Conservation (phyloP, 108 stramenopile species). For the Pseudonitzschia multistriata region DNA sequence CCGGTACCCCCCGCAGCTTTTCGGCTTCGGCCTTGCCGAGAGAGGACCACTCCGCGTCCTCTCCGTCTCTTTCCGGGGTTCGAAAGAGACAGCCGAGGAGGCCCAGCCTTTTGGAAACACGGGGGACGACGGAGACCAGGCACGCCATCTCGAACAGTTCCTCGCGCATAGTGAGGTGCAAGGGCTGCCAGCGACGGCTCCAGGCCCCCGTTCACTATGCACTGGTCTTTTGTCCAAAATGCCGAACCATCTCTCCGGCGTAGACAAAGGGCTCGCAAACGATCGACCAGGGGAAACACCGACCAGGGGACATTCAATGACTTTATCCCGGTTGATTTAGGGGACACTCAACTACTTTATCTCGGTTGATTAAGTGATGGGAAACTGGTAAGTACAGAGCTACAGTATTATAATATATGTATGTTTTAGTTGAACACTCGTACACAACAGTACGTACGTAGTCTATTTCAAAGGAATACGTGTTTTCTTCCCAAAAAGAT, state of each 20-base stretch:
- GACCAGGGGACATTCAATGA: neutral
- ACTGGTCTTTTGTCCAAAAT: constrained; percentile 43
- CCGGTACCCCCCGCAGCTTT: neutral
- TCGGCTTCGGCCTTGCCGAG: neutral
- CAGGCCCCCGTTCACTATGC: constrained; percentile 38
- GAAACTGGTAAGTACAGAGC: no score
- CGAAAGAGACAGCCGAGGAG: constrained; percentile 6
- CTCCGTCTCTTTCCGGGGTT: neutral
- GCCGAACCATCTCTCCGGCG: constrained; percentile 35
- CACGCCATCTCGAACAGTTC: constrained; percentile 31
- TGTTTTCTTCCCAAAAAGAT: no score
- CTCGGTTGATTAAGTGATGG: no score
- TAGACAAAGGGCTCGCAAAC: neutral
- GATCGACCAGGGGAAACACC: no score
- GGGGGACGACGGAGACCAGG: constrained; percentile 31
- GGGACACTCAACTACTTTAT: no score
- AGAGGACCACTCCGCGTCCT: neutral
- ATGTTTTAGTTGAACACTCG: no score
- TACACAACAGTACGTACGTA: no score
- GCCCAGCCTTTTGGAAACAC: constrained; percentile 22
- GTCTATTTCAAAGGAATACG: no score
- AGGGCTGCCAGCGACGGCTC: constrained; percentile 30
- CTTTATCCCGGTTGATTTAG: neutral
- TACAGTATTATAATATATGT: no score
- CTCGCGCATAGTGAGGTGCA: constrained; percentile 31